phyloP scores from a whole-genome alignment of 768 basidiomycete genomes.

The Coprinopsis marcescibilis region DNA sequence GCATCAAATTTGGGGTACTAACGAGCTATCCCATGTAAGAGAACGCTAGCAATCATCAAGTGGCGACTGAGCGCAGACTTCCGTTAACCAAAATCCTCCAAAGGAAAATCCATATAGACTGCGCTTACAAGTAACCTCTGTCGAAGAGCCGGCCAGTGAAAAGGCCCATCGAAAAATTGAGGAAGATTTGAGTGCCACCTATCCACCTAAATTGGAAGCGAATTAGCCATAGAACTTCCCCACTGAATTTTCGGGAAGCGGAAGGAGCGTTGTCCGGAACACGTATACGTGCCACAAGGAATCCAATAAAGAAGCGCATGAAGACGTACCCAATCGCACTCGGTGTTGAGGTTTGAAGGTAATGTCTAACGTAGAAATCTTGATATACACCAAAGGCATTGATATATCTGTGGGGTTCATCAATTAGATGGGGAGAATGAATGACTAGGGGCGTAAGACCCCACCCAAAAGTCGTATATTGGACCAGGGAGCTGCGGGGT shows the following conservation, averaged over 20 bases:
- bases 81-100: constrained; percentile 8
- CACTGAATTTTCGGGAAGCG: not conserved
- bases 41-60: constrained; percentile 7
- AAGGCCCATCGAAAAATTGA: constrained; percentile 42
- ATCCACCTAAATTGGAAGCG: constrained; percentile 31
- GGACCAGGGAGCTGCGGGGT: constrained; percentile 26
- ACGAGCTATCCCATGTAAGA: constrained; percentile 4
- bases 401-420: constrained; percentile 18
- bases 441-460: not conserved
- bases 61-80: constrained; percentile 14
- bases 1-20: too few relatives aligned
- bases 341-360: constrained; percentile 20
- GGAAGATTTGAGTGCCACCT: constrained; percentile 46
- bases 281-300: constrained; percentile 1
- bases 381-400: constrained; percentile 27
- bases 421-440: not conserved
- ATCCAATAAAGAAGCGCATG: not conserved
- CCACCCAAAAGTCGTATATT: constrained; percentile 39
- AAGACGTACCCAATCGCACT: constrained; percentile 22
- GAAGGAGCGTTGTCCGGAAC: not conserved
- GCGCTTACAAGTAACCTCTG: constrained; percentile 43
- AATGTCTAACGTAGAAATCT: constrained; percentile 25
- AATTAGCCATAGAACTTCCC: not conserved
- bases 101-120: constrained; percentile 18
- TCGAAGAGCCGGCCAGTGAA: constrained; percentile 45